Evolutionary conservation across 495 filamentous ascomycete genomes (phyloP).

Genomic region (Xylona heveae): DNA sequence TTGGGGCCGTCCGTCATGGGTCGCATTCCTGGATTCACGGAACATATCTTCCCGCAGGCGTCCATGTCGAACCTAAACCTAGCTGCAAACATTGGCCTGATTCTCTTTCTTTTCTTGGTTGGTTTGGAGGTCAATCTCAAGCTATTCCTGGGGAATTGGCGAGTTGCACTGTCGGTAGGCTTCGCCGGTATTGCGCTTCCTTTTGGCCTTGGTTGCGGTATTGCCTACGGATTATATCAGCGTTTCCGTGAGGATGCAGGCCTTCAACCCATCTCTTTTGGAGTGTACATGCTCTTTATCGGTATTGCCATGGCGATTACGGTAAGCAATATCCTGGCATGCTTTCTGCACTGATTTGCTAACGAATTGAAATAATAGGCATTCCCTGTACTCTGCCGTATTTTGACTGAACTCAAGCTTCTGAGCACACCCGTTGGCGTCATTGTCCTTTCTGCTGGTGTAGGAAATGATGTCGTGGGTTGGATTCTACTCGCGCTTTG

Average conservation of each 20-base stretch:
- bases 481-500: constrained; percentile 92
- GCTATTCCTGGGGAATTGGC: constrained; percentile 75
- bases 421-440: constrained; percentile 70
- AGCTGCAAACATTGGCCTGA: constrained; percentile 74
- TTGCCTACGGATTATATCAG: constrained; percentile 74
- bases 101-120: constrained; percentile 83
- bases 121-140: constrained; percentile 83
- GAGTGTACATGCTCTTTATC: constrained; percentile 78
- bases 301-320: constrained; percentile 92
- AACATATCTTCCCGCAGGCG: constrained; percentile 50
- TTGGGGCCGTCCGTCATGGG: constrained; percentile 77
- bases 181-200: constrained; percentile 73
- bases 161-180: constrained; percentile 60
- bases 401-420: constrained; percentile 80
- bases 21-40: constrained; percentile 58
- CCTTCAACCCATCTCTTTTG: constrained; percentile 46
- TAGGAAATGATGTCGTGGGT: constrained; percentile 87
- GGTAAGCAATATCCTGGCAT: constrained; percentile 14
- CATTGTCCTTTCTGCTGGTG: constrained; percentile 79
- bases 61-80: constrained; percentile 59
- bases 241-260: constrained; percentile 46
- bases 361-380: constrained; percentile 23
- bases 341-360: not conserved
- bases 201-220: constrained; percentile 44
- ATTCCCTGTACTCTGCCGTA: constrained; percentile 88